Base-by-base conservation (phyloP, 352 stramenopile genomes). In the Plasmopara muralis region DNA sequence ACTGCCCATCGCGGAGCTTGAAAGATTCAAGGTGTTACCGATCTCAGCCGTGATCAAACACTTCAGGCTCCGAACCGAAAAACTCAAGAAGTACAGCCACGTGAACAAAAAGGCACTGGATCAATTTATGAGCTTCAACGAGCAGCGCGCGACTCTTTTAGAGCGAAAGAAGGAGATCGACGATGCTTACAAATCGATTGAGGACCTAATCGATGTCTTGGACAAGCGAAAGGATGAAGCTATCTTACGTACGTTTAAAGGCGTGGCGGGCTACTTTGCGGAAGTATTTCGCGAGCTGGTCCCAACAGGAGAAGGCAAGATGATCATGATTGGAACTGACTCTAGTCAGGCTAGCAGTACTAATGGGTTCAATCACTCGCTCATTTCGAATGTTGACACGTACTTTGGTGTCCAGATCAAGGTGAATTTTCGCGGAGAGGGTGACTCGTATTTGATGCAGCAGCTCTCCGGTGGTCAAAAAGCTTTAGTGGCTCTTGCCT, bases 81-180 rank as follows among this genome's bases (percentile, higher is more conserved):
- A 97, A 48, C 70, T 99, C 40, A 97, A 98, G 63, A 96, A 97
- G 53, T 99, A 98, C 64, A 95, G 75, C 51, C 95, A 99, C 62
- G 97, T 99, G 30, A 99, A 99, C 83, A 99, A 99, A 63, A 99
- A 99, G 74, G 97, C 97, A 0, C 87, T 99, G 43, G 95, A 99
- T 66, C 97, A 99, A 68, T 99, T 97, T 63, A 85, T 99, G 34
- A 98, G 89, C 62, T 99, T 99, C 68, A 97, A 84, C 46, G 95
- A 99, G 50, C 94, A 93, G 52, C 67, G 84, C 15, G 66, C 59
- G 15, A 78, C 79, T 10, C 79, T 99, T 29, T 64, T 99, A 30
- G 85, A 96, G 28, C 81, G 97, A 6, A 97, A 98, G 62, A 64
- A 89, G 34, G 97, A 99, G 62, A 79, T 99, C 15, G 96, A 99